phyloP scores from a whole-genome alignment of 2,329 filamentous ascomycete species.

The Trichophyton simii region DNA sequence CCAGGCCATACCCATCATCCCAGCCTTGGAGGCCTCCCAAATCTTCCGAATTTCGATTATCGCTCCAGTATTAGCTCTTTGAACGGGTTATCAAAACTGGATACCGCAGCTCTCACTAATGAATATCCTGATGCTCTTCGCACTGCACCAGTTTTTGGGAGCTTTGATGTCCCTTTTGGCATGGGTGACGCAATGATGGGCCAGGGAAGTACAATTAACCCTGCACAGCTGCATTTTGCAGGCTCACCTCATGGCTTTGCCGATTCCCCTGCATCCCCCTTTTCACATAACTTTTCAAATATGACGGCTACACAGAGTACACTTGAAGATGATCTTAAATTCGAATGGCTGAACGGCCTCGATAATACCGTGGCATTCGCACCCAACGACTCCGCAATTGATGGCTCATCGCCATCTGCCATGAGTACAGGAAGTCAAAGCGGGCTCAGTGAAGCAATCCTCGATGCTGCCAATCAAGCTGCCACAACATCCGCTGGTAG shows the following conservation, averaged over 20 bases:
- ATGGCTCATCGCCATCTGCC: constrained; percentile 87
- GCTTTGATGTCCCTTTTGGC: constrained; percentile 53
- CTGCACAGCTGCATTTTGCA: constrained; percentile 43
- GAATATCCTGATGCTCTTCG: constrained; percentile 57
- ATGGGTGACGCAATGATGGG: constrained; percentile 60
- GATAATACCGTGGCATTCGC: constrained; percentile 64
- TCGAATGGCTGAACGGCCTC: constrained; percentile 76
- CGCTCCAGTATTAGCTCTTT: constrained; percentile 40
- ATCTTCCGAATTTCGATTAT: constrained; percentile 40
- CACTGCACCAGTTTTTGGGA: constrained; percentile 64
- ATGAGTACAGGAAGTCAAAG: constrained; percentile 92
- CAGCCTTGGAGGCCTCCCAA: constrained; percentile 55
- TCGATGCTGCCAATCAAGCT: constrained; percentile 60
- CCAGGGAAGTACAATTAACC: constrained; percentile 48
- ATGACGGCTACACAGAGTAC: constrained; percentile 42
- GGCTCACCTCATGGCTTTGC: constrained; percentile 52
- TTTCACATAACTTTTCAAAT: constrained; percentile 33
- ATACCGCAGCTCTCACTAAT: constrained; percentile 60
- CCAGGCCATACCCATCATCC: constrained; percentile 56
- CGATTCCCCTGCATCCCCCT: constrained; percentile 32
- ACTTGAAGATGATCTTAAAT: constrained; percentile 56
- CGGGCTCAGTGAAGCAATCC: constrained; percentile 79
- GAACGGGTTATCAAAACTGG: constrained; percentile 66
- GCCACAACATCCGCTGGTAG: constrained; percentile 40
- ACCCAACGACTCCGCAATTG: constrained; percentile 66